Evolutionary conservation across 1,139 yeast genomes (phyloP), one percentile per base, ranked within the genome.

Genomic region (Suhomyces wounanorum): DNA sequence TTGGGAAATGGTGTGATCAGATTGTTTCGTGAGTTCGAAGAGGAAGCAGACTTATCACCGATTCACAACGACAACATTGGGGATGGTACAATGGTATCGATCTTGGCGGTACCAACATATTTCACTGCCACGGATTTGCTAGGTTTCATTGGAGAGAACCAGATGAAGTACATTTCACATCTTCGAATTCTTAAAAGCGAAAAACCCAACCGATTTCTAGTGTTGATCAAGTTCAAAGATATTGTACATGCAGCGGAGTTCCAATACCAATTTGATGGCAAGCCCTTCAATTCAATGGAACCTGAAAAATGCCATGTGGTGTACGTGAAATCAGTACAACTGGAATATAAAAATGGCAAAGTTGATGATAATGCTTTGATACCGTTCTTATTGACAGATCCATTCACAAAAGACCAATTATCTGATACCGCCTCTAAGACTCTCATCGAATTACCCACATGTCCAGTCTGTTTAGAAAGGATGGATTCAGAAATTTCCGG

Each of bases 381-480:
- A 26, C 96, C 96, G 0, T 89, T 87, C 61, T 66, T 89, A 38
- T 65, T 88, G 51, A 81, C 79, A 40, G 96, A 89, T 62, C 96
- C 96, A 0, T 89, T 89, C 60, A 85, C 48, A 2, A 13, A 17
- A 8, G 31, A 11, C 28, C 62, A 18, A 16, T 16, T 57, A 57
- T n/a, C 52, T 41, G 38, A 50, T 49, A 11, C 44, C 4, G 50
- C 59, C 25, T 9, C 48, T 2, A 54, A 53, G 5, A 51, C 58
- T 3, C 60, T 78, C 17, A 70, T 81, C 18, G 97, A 92, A 63
- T 73, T 92, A 17, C 97, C 98, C 0, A 87, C 96, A 0, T 92
- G 98, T 62, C 97, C 97, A 0, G 97, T 92, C 0, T 92, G 98
- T 63, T 72, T 92, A 23, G 98, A 92, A 60, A 73, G 96, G 55